phyloP scores from a whole-genome alignment of 2,329 filamentous ascomycete genomes.

The Venturia carpophila region DNA sequence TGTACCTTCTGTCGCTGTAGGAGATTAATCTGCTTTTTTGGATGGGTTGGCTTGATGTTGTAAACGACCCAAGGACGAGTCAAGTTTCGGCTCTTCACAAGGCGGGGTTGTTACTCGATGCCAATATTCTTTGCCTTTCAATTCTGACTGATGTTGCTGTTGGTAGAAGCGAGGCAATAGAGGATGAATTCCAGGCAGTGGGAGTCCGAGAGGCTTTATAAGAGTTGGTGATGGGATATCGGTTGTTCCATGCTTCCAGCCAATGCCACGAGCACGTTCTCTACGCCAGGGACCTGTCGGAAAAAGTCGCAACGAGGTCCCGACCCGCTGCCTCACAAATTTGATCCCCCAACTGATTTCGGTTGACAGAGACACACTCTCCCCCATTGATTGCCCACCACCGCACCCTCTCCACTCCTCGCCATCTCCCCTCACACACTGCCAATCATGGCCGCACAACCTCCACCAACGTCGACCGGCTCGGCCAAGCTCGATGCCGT shows the following conservation, averaged over 20 bases:
- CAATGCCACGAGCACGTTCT: background rate
- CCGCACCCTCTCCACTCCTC: slow-evolving; percentile 8
- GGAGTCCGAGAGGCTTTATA: background rate
- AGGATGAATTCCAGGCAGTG: background rate
- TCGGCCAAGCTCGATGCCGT: slow-evolving; percentile 46
- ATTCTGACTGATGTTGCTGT: background rate
- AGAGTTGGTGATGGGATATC: background rate
- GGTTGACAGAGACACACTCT: background rate
- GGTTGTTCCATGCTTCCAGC: background rate
- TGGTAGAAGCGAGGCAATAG: background rate
- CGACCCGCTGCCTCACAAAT: background rate
- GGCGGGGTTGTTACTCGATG: no score
- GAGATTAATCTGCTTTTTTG: no score
- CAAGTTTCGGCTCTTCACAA: no score
- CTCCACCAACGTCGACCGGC: slow-evolving; percentile 42
- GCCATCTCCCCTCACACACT: background rate
- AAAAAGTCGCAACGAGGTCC: background rate
- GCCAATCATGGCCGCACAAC: slow-evolving; percentile 34
- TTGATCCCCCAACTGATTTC: background rate
- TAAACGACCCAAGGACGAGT: no score
- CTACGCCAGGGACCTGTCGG: no score
- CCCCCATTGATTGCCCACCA: background rate
- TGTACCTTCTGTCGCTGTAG: no score
- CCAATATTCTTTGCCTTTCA: no score
- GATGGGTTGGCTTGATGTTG: no score